These are phyloP conservation scores for Penicillium longicatenatum DNA, from an alignment of 495 filamentous ascomycete species.

Conservation along the genomic window DNA sequence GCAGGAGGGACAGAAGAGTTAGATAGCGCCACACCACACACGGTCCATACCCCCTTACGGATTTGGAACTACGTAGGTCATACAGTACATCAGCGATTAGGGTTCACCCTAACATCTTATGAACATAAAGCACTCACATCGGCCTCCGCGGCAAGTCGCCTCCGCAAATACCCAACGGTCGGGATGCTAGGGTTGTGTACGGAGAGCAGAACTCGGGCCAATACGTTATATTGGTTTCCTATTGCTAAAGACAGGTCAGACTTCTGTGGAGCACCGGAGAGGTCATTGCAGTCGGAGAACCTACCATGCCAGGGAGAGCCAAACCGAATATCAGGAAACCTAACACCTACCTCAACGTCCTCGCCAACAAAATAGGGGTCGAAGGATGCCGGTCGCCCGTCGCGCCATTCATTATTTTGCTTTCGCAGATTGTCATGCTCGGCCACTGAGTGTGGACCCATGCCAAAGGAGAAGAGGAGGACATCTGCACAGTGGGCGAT, in stretches of 20 bases:
- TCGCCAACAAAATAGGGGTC: constrained; percentile 28
- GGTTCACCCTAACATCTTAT: neutral
- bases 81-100: neutral
- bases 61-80: constrained; percentile 15
- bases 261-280: neutral
- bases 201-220: constrained; percentile 22
- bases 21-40: constrained; percentile 29
- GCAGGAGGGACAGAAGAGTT: constrained; percentile 26
- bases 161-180: constrained; percentile 22
- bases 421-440: constrained; percentile 23
- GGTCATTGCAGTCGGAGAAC: neutral
- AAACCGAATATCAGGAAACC: constrained; percentile 29
- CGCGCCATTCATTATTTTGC: constrained; percentile 25
- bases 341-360: constrained; percentile 17
- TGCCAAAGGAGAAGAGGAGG: constrained; percentile 27
- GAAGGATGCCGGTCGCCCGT: constrained; percentile 23
- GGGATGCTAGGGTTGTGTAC: constrained; percentile 27
- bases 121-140: constrained; percentile 18
- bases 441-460: constrained; percentile 15
- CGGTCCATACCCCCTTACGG: constrained; percentile 28
- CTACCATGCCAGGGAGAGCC: constrained; percentile 29
- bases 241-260: constrained; percentile 18
- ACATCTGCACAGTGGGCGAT: constrained; percentile 32
- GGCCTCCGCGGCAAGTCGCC: constrained; percentile 17
- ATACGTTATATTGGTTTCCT: constrained; percentile 26